Evolutionary conservation across 768 basidiomycete species (phyloP).

Genomic region (Rhizopogon rudus): DNA sequence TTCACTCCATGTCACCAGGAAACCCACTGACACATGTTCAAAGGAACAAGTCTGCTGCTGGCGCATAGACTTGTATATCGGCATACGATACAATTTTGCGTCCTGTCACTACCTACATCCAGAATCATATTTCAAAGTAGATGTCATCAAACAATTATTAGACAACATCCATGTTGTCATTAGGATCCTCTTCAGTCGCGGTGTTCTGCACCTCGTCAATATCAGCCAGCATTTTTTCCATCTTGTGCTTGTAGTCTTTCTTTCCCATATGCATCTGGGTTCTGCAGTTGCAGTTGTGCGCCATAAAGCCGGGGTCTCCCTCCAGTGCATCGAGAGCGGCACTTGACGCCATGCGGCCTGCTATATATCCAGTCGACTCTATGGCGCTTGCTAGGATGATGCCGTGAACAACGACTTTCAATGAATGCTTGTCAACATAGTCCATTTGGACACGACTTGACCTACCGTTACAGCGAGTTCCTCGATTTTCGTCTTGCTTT

Average conservation of each 20-base stretch:
- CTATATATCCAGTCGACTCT: constrained; percentile 45
- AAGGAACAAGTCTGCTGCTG: neutral
- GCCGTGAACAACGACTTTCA: constrained; percentile 63
- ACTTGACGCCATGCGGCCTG: constrained; percentile 56
- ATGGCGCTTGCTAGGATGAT: constrained; percentile 54
- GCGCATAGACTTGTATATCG: neutral
- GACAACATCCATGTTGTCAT: neutral
- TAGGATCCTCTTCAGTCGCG: neutral
- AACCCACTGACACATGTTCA: neutral
- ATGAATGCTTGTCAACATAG: constrained; percentile 10
- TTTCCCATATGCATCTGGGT: constrained; percentile 23
- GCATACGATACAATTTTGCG: neutral
- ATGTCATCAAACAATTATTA: neutral
- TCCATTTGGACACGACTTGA: constrained; percentile 3
- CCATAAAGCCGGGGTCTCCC: constrained; percentile 57
- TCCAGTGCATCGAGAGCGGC: constrained; percentile 68
- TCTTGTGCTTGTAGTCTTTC: constrained; percentile 34
- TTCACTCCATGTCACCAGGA: neutral
- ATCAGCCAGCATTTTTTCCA: constrained; percentile 25
- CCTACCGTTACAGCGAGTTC: constrained; percentile 52
- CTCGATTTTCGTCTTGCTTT: constrained; percentile 26
- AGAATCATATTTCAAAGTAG: neutral
- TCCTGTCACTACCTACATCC: neutral
- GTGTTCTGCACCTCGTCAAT: constrained; percentile 10
- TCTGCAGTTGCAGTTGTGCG: constrained; percentile 65